Conservation (phyloP, 1,139 yeast species). For the Citeromyces hawaiiensis region DNA sequence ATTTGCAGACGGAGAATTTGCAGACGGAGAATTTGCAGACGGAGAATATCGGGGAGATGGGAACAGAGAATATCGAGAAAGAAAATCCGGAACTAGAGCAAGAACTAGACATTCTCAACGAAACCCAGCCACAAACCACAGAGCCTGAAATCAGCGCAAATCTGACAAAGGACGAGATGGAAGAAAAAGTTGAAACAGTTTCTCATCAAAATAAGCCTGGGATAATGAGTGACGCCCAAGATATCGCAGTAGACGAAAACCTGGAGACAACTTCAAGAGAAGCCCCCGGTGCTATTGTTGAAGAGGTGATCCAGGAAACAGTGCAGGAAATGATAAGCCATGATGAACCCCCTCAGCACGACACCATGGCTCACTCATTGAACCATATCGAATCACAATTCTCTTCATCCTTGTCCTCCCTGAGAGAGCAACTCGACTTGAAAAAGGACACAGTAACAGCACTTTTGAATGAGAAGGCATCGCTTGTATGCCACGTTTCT, state of each 20-base stretch:
- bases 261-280: too few relatives aligned
- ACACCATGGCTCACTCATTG: not conserved
- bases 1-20: conserved; percentile 5
- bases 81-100: too few relatives aligned
- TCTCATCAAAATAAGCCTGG: too few relatives aligned
- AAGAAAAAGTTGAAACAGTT: not conserved
- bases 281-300: not conserved
- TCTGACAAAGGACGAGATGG: conserved; percentile 6
- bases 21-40: too few relatives aligned
- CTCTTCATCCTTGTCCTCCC: not conserved
- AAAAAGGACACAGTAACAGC: not conserved
- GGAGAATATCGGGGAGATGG: too few relatives aligned
- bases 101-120: too few relatives aligned
- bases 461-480: conserved; percentile 2
- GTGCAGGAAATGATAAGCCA: not conserved
- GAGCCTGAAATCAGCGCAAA: too few relatives aligned
- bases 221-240: too few relatives aligned
- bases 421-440: not conserved
- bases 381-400: not conserved
- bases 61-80: too few relatives aligned
- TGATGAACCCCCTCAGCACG: not conserved
- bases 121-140: too few relatives aligned
- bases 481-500: not conserved
- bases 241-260: too few relatives aligned
- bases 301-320: not conserved